Percentiles rank a stretch among this genome's conserved stretches.
Evolutionary conservation across 345 rosid genomes (phyloP).

Genomic region (Pugionium dolabratum): DNA sequence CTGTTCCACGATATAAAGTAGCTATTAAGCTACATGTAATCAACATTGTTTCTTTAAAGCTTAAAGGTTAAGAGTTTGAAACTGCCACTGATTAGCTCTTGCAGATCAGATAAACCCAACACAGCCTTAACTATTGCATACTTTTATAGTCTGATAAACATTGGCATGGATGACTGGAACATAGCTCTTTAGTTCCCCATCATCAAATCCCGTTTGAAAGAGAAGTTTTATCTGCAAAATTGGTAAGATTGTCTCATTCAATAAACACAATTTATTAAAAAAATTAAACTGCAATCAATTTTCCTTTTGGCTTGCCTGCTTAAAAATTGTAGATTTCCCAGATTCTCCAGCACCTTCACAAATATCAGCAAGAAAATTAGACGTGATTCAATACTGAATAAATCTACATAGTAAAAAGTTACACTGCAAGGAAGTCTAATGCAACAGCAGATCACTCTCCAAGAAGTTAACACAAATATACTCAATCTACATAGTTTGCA

Average conservation of each 20-base stretch:
- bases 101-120: conserved; percentile 56
- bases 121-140: conserved; percentile 79
- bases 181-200: conserved; percentile 82
- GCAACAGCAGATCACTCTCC: background rate
- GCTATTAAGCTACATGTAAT: conserved; percentile 17
- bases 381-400: background rate
- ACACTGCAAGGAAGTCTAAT: background rate
- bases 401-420: background rate
- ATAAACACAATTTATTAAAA: background rate
- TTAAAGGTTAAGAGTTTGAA: conserved; percentile 24
- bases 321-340: conserved; percentile 97
- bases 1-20: conserved; percentile 50
- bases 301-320: conserved; percentile 65
- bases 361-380: conserved; percentile 1
- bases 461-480: background rate
- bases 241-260: conserved; percentile 3
- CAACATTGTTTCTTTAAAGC: background rate
- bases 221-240: conserved; percentile 81
- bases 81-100: conserved; percentile 35
- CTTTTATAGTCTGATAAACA: conserved; percentile 97
- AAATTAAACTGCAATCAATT: background rate
- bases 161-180: conserved; percentile 94
- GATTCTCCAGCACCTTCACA: conserved; percentile 94
- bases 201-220: conserved; percentile 97
- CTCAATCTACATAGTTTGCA: background rate